Evolutionary conservation across 176 grass and related monocot genomes (phyloP).

Genomic region (Thalia dealbata): DNA sequence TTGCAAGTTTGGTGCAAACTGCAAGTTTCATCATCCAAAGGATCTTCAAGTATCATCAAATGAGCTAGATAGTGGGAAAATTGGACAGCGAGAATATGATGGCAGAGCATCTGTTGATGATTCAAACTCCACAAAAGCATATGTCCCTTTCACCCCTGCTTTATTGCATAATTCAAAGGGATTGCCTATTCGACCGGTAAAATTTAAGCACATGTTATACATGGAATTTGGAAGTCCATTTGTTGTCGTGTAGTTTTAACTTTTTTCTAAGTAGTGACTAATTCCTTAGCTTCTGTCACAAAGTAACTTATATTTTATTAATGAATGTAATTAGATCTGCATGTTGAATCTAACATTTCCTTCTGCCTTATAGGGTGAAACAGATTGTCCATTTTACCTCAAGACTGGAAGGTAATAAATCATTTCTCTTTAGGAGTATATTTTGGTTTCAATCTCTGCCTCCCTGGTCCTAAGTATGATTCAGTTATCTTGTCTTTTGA

Average conservation of each 20-base stretch:
- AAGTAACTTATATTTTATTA: not conserved
- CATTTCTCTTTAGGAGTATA: not conserved
- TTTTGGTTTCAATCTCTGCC: slow-evolving; percentile 12
- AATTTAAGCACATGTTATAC: not conserved
- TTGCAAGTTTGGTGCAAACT: slow-evolving; percentile 67
- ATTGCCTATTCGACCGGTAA: slow-evolving; percentile 69
- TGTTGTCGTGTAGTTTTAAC: not conserved
- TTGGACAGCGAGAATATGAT: slow-evolving; percentile 14
- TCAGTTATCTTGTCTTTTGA: slow-evolving; percentile 14
- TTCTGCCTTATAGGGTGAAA: slow-evolving; percentile 55
- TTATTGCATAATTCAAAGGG: slow-evolving; percentile 66
- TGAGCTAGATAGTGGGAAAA: slow-evolving; percentile 34
- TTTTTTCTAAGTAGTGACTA: not conserved
- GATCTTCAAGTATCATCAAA: slow-evolving; percentile 27
- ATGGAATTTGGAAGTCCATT: not conserved
- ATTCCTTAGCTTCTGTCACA: not conserved
- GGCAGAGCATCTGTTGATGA: slow-evolving; percentile 10
- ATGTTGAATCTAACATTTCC: not conserved
- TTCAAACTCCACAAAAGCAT: slow-evolving; percentile 32
- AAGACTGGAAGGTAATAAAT: slow-evolving; percentile 71
- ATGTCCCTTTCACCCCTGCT: slow-evolving; percentile 26
- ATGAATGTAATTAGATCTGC: not conserved
- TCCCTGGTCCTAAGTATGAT: not conserved
- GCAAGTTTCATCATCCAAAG: slow-evolving; percentile 80
- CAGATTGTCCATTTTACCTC: slow-evolving; percentile 89